Base-by-base conservation (phyloP, 805 yeast genomes). In the Ogataea minuta region DNA sequence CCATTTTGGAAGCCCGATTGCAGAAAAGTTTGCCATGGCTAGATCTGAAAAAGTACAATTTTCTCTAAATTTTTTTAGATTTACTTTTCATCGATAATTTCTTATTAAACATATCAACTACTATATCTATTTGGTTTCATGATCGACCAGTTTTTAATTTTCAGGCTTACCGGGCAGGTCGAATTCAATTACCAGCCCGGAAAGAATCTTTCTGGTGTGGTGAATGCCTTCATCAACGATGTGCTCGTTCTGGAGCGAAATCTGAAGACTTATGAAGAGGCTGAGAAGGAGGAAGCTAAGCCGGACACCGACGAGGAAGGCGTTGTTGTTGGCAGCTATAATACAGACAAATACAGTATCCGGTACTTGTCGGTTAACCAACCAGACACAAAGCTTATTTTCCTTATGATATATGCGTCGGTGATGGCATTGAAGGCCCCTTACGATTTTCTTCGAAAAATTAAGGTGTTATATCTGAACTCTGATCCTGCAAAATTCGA, bases 1-100 rank as follows among this genome's bases (percentile, higher is more conserved):
- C 96, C 99, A 90, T 59, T 75, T 79, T 19, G 96, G 76, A 8
- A 87, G 76, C 0, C 97, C 98, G 13, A 93, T 54, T 8, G 69
- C 36, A 21, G 52, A 43, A 28, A 60, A 60, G 6, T 33, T 30
- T 8, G 56, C 37, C 55, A 48, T 54, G 16, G 23, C 11, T 25
- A 25, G 14, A 10, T 11, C 8, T 20, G 4, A 10, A 36, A 26
- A 30, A 15, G 17, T 26, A 23, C 6, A 15, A 23, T 32, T 24
- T 32, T 32, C 25, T 32, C 28, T n/a, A 8, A 38, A 16, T 23
- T 23, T 30, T 12, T 29, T 29, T 13, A 17, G 27, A 25, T 25
- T 10, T 10, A 9, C 9, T 23, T 9, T 13, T 17, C 5, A 11
- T 21, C 16, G 14, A 12, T 25, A 28, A 20, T 23, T 38, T 27